phyloP scores from a whole-genome alignment of 257 asterid species.

The Salvia rosmarinus region DNA sequence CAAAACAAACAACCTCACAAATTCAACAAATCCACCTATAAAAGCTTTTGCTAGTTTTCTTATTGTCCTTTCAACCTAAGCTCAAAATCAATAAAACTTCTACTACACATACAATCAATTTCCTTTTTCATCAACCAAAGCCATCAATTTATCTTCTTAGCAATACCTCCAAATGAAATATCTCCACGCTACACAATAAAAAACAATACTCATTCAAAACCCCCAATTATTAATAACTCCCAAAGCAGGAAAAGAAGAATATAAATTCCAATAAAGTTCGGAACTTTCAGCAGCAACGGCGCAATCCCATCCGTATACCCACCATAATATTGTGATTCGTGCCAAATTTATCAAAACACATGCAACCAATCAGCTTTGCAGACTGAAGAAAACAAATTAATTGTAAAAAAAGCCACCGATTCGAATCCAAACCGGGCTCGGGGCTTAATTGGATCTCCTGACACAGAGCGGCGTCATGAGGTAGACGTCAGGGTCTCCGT shows the following conservation, averaged over 20 bases:
- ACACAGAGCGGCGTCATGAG: conserved; percentile 26
- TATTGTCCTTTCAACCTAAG: conserved; percentile 11
- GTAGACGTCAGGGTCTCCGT: conserved; percentile 34
- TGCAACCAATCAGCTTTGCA: conserved; percentile 32
- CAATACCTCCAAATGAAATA: conserved; percentile 10
- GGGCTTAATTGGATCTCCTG: conserved; percentile 30
- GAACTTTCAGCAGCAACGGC: conserved; percentile 34
- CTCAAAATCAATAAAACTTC: conserved; percentile 24
- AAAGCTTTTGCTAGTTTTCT: conserved; percentile 12
- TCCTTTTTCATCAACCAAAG: conserved; percentile 34
- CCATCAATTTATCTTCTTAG: conserved; percentile 35
- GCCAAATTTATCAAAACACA: conserved; percentile 18
- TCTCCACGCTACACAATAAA: conserved; percentile 33
- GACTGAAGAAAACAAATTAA: conserved; percentile 20
- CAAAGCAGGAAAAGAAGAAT: conserved; percentile 5
- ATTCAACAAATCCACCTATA: conserved; percentile 28
- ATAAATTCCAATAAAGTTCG: conserved; percentile 35
- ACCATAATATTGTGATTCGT: conserved; percentile 37
- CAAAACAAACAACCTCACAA: conserved; percentile 36
- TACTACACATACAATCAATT: conserved; percentile 22
- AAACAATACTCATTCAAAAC: conserved; percentile 31
- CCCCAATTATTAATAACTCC: conserved; percentile 30
- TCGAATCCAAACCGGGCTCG: conserved; percentile 45
- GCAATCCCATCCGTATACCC: conserved; percentile 38
- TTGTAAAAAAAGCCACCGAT: conserved; percentile 27